Conservation (phyloP, 768 basidiomycete genomes). For the Dentipellis sp. region DNA sequence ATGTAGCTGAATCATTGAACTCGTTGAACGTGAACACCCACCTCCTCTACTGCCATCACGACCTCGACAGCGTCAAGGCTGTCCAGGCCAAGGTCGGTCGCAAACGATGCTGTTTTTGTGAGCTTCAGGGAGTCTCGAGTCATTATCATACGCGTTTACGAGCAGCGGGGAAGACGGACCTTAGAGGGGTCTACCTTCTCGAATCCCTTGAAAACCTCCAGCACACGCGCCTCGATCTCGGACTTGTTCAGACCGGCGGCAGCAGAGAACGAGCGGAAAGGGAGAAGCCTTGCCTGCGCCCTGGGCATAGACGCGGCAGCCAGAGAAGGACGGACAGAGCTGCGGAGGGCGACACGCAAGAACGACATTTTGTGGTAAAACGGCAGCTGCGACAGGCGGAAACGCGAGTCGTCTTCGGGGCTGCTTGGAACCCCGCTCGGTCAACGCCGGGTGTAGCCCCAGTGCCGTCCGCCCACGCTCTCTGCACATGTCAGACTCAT, state of each 20-base stretch:
- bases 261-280: constrained; percentile 49
- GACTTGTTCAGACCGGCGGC: constrained; percentile 57
- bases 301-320: constrained; percentile 16
- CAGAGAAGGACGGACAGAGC: constrained; percentile 27
- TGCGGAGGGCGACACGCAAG: constrained; percentile 9
- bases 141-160: neutral
- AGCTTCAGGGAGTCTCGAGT: constrained; percentile 36
- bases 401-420: neutral
- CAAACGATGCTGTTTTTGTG: constrained; percentile 53
- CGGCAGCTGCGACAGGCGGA: neutral
- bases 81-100: constrained; percentile 83
- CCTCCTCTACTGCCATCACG: constrained; percentile 98
- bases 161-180: constrained; percentile 25
- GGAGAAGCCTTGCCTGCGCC: constrained; percentile 16
- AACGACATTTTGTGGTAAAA: constrained; percentile 9
- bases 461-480: too few relatives aligned
- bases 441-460: too few relatives aligned
- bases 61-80: constrained; percentile 97
- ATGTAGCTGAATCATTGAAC: constrained; percentile 1
- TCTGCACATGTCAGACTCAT: too few relatives aligned
- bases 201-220: constrained; percentile 80
- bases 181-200: constrained; percentile 80
- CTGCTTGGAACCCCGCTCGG: too few relatives aligned
- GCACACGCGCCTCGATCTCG: constrained; percentile 62
- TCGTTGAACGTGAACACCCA: constrained; percentile 16